phyloP scores from a whole-genome alignment of 805 yeast genomes.

The Wickerhamomyces sydowiorum region DNA sequence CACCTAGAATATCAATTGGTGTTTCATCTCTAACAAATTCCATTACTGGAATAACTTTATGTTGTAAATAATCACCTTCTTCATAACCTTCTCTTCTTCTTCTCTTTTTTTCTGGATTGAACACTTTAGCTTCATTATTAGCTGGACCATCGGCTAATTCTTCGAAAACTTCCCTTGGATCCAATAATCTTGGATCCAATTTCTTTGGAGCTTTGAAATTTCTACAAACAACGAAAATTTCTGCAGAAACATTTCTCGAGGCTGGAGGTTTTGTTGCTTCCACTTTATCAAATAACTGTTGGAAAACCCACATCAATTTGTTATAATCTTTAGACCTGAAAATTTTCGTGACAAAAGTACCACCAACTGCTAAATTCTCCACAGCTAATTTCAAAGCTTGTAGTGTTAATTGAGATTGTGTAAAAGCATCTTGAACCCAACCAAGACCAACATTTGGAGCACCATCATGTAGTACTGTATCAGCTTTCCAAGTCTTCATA shows the following conservation, averaged over 20 bases:
- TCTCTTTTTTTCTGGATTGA: constrained; percentile 86
- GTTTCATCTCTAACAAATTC: constrained; percentile 81
- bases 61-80: constrained; percentile 76
- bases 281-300: constrained; percentile 90
- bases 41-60: constrained; percentile 65
- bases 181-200: constrained; percentile 86
- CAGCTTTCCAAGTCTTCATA: constrained; percentile 98
- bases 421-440: constrained; percentile 99
- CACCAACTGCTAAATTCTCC: constrained; percentile 86
- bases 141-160: constrained; percentile 72
- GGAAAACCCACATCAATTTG: constrained; percentile 95
- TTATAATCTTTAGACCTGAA: constrained; percentile 99
- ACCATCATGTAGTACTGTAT: constrained; percentile 97
- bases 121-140: constrained; percentile 86
- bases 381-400: constrained; percentile 93
- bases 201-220: constrained; percentile 96
- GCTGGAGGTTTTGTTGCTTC: constrained; percentile 99
- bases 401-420: constrained; percentile 92
- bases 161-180: constrained; percentile 91
- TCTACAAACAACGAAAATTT: constrained; percentile 94
- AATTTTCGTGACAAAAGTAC: constrained; percentile 93
- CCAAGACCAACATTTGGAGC: constrained; percentile 99
- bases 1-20: constrained; percentile 79
- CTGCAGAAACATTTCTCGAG: constrained; percentile 98
- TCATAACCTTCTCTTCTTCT: constrained; percentile 96